Conservation (phyloP, 495 filamentous ascomycete species). For the Hypoxylon intermedium region DNA sequence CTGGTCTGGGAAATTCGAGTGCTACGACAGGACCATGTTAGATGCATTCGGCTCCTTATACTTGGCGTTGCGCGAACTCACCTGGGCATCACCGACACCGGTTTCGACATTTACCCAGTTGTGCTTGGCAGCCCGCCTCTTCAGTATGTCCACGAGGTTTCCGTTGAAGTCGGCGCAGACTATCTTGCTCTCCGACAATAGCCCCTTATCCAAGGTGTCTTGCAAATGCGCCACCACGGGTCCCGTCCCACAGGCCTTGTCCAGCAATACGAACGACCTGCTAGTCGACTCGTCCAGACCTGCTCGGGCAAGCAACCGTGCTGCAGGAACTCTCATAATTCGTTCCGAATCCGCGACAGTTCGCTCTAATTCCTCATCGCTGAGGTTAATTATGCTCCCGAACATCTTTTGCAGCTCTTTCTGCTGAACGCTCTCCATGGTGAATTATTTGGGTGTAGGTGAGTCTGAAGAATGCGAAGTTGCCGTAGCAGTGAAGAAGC, state of each 20-base stretch:
- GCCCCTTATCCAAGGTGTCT: conserved; percentile 31
- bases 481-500: no score
- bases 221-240: conserved; percentile 48
- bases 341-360: conserved; percentile 41
- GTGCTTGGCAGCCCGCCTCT: conserved; percentile 37
- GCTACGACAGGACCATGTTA: conserved; percentile 32
- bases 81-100: conserved; percentile 47
- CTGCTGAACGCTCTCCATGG: conserved; percentile 33
- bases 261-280: conserved; percentile 47
- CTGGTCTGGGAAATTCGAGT: conserved; percentile 37
- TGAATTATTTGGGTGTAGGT: conserved; percentile 8
- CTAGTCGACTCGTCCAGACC: conserved; percentile 41
- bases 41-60: not conserved
- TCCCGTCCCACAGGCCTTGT: conserved; percentile 53
- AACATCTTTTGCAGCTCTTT: conserved; percentile 43
- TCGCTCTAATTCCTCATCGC: conserved; percentile 33
- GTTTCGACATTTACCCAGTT: conserved; percentile 47
- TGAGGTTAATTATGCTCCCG: conserved; percentile 21
- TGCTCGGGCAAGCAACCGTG: conserved; percentile 45
- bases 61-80: conserved; percentile 29
- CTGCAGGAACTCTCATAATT: conserved; percentile 46
- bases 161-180: conserved; percentile 49
- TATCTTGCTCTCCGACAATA: conserved; percentile 48
- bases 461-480: no score
- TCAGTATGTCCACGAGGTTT: conserved; percentile 37